These are phyloP conservation scores for Chlamydomonas eustigma DNA, from an alignment of 139 green algal species.

Conservation along the genomic window DNA sequence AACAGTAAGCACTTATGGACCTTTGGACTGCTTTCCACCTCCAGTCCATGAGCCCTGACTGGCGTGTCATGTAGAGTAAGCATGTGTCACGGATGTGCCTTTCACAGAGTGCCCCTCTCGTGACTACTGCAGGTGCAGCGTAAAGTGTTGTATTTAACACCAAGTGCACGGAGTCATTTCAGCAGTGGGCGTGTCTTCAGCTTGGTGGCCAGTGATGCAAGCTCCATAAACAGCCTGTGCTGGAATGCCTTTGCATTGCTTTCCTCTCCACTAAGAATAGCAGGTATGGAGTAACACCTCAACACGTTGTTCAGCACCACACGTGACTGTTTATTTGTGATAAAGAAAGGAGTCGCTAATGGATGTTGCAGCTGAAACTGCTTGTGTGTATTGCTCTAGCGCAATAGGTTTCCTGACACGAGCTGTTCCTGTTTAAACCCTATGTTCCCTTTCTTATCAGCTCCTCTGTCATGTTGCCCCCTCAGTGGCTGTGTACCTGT, in stretches of 20 bases:
- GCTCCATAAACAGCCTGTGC: slow-evolving; percentile 51
- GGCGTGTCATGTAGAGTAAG: too few species aligned
- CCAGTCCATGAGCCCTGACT: too few species aligned
- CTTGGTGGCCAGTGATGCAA: slow-evolving; percentile 48
- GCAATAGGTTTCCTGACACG: too few species aligned
- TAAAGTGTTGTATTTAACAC: slow-evolving; percentile 15
- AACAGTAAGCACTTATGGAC: slow-evolving; percentile 18
- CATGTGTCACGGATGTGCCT: too few species aligned
- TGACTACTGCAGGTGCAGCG: neutral
- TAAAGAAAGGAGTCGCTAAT: too few species aligned
- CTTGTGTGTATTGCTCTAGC: too few species aligned
- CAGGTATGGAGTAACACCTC: slow-evolving; percentile 6
- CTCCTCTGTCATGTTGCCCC: too few species aligned
- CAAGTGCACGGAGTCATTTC: slow-evolving; percentile 35
- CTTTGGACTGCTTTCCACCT: too few species aligned
- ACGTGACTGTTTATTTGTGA: too few species aligned
- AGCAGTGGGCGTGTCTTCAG: slow-evolving; percentile 49
- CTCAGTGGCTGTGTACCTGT: slow-evolving; percentile 43
- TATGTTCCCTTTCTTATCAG: too few species aligned
- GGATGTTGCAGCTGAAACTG: too few species aligned
- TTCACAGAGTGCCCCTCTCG: neutral
- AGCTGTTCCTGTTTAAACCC: too few species aligned
- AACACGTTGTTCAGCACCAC: neutral
- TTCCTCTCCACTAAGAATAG: slow-evolving; percentile 56
- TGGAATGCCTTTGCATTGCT: slow-evolving; percentile 50